These are phyloP conservation scores for Ephemerocybe angulata DNA, from an alignment of 768 basidiomycete species.

Conservation along the genomic window DNA sequence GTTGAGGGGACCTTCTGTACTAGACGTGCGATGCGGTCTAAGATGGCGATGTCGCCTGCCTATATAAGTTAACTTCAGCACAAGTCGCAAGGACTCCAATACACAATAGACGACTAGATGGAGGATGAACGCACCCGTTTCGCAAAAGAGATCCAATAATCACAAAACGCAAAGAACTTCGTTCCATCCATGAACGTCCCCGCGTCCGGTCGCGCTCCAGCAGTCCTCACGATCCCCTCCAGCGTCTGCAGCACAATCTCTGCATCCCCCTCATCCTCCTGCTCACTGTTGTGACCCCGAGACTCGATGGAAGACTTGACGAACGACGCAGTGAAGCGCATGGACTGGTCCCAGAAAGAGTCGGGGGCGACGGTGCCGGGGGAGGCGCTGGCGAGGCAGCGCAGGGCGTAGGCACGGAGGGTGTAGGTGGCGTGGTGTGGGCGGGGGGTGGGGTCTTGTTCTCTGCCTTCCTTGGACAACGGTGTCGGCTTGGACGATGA, in stretches of 20 bases:
- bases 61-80: slow-evolving; percentile 17
- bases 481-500: neutral
- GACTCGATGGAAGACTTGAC: slow-evolving; percentile 26
- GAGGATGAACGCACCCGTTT: slow-evolving; percentile 41
- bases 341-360: slow-evolving; percentile 69
- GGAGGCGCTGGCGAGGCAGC: slow-evolving; percentile 43
- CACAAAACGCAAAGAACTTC: slow-evolving; percentile 61
- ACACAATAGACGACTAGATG: neutral
- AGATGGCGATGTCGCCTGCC: slow-evolving; percentile 43
- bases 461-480: neutral
- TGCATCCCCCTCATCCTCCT: slow-evolving; percentile 29
- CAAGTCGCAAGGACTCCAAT: neutral
- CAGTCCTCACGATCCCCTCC: slow-evolving; percentile 38
- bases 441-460: slow-evolving; percentile 9
- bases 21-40: slow-evolving; percentile 46
- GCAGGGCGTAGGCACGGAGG: slow-evolving; percentile 44
- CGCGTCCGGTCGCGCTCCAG: slow-evolving; percentile 34
- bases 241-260: slow-evolving; percentile 41
- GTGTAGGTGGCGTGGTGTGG: slow-evolving; percentile 25
- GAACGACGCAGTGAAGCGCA: slow-evolving; percentile 46
- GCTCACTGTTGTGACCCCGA: slow-evolving; percentile 12
- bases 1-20: slow-evolving; percentile 29
- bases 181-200: slow-evolving; percentile 44
- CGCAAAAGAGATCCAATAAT: slow-evolving; percentile 69
- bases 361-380: slow-evolving; percentile 44